Percentiles rank a stretch among this genome's conserved stretches.
These are phyloP conservation scores for Cordyceps tenuipes DNA, from an alignment of 2,329 filamentous ascomycete species.

Conservation along the genomic window DNA sequence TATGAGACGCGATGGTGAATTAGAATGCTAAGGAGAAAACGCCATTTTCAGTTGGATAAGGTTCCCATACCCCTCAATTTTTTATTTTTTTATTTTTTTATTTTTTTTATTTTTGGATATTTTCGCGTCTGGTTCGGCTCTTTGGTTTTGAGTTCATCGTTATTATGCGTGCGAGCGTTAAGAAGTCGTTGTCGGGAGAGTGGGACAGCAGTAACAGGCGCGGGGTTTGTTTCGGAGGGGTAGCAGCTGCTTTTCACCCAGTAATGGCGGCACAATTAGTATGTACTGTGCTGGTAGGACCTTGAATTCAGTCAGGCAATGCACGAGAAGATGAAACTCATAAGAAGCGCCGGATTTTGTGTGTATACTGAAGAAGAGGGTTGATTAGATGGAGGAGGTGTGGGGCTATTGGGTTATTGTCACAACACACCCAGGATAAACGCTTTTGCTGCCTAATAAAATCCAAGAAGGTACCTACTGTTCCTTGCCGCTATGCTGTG, in stretches of 20 bases:
- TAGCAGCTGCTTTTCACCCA: neutral
- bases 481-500: too few relatives aligned
- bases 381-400: neutral
- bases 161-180: neutral
- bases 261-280: neutral
- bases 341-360: neutral
- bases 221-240: conserved; percentile 10
- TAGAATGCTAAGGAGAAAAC: neutral
- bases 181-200: neutral
- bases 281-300: neutral
- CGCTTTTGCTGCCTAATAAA: too few relatives aligned
- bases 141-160: neutral
- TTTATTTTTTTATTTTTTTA: neutral
- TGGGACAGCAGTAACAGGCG: neutral
- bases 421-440: neutral
- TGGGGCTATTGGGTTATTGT: neutral
- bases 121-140: neutral
- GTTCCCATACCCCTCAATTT: neutral
- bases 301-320: neutral
- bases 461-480: too few relatives aligned
- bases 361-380: neutral
- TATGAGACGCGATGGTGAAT: neutral
- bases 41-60: neutral
- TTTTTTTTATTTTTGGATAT: neutral
- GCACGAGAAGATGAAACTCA: neutral